phyloP scores from a whole-genome alignment of 164 flowering plant species.

The Berberis vulgaris region DNA sequence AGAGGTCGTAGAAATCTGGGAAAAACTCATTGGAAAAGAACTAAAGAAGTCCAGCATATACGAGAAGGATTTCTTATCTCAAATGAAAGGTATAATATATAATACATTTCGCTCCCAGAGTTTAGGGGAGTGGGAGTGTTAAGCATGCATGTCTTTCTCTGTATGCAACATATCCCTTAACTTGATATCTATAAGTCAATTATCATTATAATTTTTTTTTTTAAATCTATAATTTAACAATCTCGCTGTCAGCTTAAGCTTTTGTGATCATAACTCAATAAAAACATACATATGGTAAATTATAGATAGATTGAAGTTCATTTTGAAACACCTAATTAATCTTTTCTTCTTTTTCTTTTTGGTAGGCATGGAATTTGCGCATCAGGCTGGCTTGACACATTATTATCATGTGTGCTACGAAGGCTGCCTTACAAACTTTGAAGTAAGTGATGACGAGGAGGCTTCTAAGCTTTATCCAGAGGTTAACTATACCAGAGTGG shows the following conservation, averaged over 20 bases:
- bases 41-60: constrained; percentile 30
- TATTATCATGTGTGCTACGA: constrained; percentile 67
- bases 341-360: background rate
- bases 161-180: too few relatives aligned
- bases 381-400: constrained; percentile 54
- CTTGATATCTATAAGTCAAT: too few relatives aligned
- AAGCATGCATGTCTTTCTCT: too few relatives aligned
- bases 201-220: background rate
- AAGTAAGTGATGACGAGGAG: constrained; percentile 50
- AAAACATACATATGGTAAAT: too few relatives aligned
- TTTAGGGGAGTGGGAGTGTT: too few relatives aligned
- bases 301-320: too few relatives aligned
- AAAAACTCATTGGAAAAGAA: constrained; percentile 29
- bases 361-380: constrained; percentile 40
- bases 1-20: constrained; percentile 52
- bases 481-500: constrained; percentile 36
- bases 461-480: constrained; percentile 25
- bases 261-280: too few relatives aligned
- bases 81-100: constrained; percentile 32
- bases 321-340: too few relatives aligned
- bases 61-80: constrained; percentile 32
- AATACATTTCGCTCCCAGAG: background rate
- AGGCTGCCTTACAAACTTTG: constrained; percentile 65
- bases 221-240: too few relatives aligned
- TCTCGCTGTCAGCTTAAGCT: too few relatives aligned